Conservation (phyloP, 2,329 filamentous ascomycete species). For the Trichoderma atroviride region DNA sequence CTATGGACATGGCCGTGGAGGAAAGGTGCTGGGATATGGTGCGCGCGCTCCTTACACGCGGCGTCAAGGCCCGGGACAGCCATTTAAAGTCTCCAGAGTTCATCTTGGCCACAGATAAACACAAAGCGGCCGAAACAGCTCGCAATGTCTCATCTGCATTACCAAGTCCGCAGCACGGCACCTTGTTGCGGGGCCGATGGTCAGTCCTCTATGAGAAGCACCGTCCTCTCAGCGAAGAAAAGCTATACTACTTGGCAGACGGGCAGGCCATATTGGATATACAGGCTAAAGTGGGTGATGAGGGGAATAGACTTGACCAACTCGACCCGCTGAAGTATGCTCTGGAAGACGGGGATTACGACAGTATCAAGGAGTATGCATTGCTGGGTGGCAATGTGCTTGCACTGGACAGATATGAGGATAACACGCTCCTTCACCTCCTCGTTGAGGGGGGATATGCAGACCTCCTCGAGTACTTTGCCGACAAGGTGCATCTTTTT, state of each 20-base stretch:
- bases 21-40: background rate
- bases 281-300: background rate
- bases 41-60: background rate
- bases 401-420: background rate
- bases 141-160: background rate
- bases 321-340: background rate
- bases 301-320: background rate
- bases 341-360: background rate
- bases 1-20: background rate
- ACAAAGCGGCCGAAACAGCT: background rate
- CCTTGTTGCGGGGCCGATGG: background rate
- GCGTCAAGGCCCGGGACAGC: background rate
- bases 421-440: background rate
- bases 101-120: background rate
- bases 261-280: background rate
- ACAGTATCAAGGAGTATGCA: background rate
- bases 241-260: background rate
- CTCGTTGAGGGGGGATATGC: background rate
- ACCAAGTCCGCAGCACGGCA: background rate
- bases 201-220: background rate
- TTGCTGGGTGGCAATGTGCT: background rate
- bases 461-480: background rate
- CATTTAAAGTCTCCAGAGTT: background rate
- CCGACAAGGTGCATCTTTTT: background rate
- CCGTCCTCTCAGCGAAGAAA: background rate